phyloP scores from a whole-genome alignment of 164 flowering plant genomes.

The Magnolia officinalis region DNA sequence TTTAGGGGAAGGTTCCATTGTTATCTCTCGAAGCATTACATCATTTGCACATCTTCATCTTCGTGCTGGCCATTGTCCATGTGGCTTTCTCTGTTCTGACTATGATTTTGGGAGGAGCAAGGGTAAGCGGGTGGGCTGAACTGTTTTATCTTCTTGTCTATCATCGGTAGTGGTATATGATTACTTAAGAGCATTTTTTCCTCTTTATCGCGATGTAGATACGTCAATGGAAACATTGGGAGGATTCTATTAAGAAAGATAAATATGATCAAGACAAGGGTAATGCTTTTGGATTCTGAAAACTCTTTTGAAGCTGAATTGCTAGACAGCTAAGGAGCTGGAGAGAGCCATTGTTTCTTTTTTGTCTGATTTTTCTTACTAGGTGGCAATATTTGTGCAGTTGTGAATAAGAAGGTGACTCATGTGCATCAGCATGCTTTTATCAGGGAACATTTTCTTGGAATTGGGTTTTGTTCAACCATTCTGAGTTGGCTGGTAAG shows the following conservation, averaged over 20 bases:
- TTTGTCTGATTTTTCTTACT: conserved; percentile 1
- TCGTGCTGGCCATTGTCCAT: conserved; percentile 79
- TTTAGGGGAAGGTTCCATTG: conserved; percentile 72
- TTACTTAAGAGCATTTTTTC: neutral
- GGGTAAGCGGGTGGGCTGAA: conserved; percentile 43
- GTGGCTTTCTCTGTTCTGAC: conserved; percentile 78
- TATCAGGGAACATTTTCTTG: conserved; percentile 64
- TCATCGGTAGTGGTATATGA: neutral
- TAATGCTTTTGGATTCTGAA: conserved; percentile 15
- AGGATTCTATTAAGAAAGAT: conserved; percentile 62
- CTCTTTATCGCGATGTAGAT: conserved; percentile 42
- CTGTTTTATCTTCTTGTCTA: conserved; percentile 1
- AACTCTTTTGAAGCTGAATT: neutral
- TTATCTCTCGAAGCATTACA: conserved; percentile 71
- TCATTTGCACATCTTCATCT: conserved; percentile 87
- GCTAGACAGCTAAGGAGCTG: neutral
- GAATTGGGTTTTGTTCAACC: conserved; percentile 42
- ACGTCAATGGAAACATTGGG: conserved; percentile 94
- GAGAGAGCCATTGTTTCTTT: neutral
- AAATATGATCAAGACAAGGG: conserved; percentile 43
- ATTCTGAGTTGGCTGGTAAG: conserved; percentile 73
- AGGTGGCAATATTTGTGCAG: conserved; percentile 37
- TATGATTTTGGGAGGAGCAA: conserved; percentile 66
- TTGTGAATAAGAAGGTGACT: conserved; percentile 53
- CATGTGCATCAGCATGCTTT: conserved; percentile 75